A percentile compares a stretch with the other conserved stretches of the same genome.
Evolutionary conservation across 1,139 yeast genomes (phyloP).

Genomic region (Taphrina deformans): DNA sequence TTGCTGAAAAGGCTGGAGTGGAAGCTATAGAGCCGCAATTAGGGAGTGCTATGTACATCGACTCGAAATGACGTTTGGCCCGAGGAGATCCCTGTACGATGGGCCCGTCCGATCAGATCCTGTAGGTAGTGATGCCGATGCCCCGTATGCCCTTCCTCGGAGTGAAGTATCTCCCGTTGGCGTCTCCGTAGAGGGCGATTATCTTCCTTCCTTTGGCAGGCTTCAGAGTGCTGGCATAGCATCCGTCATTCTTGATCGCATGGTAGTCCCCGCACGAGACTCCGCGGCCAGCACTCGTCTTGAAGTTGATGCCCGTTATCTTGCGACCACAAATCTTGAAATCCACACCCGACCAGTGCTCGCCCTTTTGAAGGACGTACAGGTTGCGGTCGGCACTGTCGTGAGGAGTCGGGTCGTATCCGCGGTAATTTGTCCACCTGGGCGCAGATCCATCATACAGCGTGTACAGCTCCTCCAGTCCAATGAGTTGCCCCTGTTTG

Average conservation of each 20-base stretch:
- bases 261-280: background rate
- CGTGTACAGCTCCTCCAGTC: background rate
- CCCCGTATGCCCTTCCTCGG: background rate
- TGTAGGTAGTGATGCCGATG: background rate
- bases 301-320: background rate
- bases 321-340: background rate
- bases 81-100: no score
- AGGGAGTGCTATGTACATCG: no score
- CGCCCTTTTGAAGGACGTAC: background rate
- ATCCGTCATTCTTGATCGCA: background rate
- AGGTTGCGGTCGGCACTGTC: background rate
- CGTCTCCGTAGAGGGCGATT: background rate
- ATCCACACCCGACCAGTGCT: background rate
- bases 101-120: no score
- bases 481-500: background rate
- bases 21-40: no score
- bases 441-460: background rate
- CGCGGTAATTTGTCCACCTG: background rate
- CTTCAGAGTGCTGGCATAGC: background rate
- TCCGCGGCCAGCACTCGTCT: background rate
- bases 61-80: no score
- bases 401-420: background rate
- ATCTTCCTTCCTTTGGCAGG: background rate
- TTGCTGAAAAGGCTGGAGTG: no score
- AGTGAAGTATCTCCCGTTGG: background rate